Evolutionary conservation across 495 filamentous ascomycete species (phyloP).

Genomic region (Penicillium daleae): DNA sequence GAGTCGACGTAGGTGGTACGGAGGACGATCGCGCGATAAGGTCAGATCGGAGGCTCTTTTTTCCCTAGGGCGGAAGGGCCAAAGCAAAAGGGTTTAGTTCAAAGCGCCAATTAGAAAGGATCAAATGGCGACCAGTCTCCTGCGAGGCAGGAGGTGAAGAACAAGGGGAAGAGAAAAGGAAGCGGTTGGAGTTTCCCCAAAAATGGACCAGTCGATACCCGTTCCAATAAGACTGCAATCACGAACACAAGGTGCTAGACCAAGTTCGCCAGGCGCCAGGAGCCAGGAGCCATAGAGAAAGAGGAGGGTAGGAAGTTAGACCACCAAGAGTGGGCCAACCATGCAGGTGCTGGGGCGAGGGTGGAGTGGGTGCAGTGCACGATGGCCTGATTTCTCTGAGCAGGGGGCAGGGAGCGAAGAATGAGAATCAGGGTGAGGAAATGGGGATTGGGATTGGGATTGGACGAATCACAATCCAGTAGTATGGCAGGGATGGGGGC

Average conservation of each 20-base stretch:
- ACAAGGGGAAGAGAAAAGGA: slow-evolving; percentile 12
- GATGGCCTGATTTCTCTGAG: slow-evolving; percentile 42
- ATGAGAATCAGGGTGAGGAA: slow-evolving; percentile 26
- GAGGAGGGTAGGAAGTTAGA: slow-evolving; percentile 21
- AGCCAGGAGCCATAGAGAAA: slow-evolving; percentile 23
- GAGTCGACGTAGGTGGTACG: slow-evolving; percentile 11
- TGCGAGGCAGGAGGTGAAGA: neutral
- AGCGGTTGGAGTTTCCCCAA: slow-evolving; percentile 7
- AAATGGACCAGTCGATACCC: neutral
- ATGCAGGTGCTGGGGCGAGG: slow-evolving; percentile 39
- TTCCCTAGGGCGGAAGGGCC: slow-evolving; percentile 18
- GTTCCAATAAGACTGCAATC: slow-evolving; percentile 20
- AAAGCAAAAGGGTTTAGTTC: slow-evolving; percentile 19
- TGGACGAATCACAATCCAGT: slow-evolving; percentile 24
- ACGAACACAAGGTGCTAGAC: slow-evolving; percentile 18
- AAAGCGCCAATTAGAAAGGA: slow-evolving; percentile 19
- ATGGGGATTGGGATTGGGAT: slow-evolving; percentile 23
- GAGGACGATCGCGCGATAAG: slow-evolving; percentile 32
- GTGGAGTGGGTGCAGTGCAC: slow-evolving; percentile 39
- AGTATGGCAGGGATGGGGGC: slow-evolving; percentile 20
- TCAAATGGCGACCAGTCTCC: slow-evolving; percentile 4
- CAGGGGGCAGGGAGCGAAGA: too few species aligned
- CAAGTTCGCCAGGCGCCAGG: slow-evolving; percentile 17
- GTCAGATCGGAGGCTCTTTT: slow-evolving; percentile 30
- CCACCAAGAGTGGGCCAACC: slow-evolving; percentile 33